phyloP scores from a whole-genome alignment of 257 asterid species.

The Coffea eugenioides region DNA sequence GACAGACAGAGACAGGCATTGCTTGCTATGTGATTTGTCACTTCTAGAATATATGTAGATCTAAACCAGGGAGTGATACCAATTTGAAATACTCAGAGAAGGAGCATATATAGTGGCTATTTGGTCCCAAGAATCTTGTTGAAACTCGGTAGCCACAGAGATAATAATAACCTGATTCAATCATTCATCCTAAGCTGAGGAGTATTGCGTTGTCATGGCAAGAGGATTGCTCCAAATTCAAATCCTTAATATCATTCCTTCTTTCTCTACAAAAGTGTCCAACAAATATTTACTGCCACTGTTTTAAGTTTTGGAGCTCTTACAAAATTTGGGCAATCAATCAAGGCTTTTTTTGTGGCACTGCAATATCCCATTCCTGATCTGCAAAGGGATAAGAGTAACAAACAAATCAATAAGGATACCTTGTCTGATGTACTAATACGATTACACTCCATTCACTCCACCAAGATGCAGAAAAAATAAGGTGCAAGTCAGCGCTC shows the following conservation, averaged over 20 bases:
- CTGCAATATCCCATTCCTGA: neutral
- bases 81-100: no score
- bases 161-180: neutral
- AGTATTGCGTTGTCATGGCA: neutral
- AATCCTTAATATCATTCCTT: neutral
- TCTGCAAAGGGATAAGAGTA: neutral
- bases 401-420: no score
- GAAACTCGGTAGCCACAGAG: neutral
- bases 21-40: neutral
- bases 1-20: no score
- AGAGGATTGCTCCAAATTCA: neutral
- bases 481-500: neutral
- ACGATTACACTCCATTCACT: neutral
- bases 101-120: no score
- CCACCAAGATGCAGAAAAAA: neutral
- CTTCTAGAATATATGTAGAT: neutral
- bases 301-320: neutral
- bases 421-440: neutral
- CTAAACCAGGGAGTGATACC: no score
- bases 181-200: neutral
- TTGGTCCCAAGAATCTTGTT: neutral
- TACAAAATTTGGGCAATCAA: neutral
- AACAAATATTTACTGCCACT: neutral
- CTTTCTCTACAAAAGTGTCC: neutral
- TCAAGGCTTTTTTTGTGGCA: neutral